Evolutionary conservation across 106 monocot species (phyloP).

Genomic region (Dendrobium catenatum): DNA sequence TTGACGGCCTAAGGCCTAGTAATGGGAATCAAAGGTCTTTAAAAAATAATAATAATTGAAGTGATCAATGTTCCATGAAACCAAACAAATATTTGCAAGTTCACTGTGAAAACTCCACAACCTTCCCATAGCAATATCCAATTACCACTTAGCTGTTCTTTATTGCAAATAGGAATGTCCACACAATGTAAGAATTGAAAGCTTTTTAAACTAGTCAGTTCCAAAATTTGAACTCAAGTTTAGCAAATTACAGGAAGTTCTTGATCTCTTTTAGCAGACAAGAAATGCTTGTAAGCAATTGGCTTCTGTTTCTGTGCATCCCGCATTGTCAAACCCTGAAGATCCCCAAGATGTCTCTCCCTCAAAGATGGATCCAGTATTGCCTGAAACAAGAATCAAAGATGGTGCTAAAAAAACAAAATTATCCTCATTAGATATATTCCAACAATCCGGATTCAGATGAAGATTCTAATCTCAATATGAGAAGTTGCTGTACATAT

Average conservation of each 20-base stretch:
- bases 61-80: too few relatives aligned
- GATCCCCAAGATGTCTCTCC: constrained; percentile 86
- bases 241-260: constrained; percentile 61
- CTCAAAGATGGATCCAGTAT: constrained; percentile 50
- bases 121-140: not conserved
- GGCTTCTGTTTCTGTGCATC: constrained; percentile 68
- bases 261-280: constrained; percentile 44
- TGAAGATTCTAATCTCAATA: too few relatives aligned
- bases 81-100: not conserved
- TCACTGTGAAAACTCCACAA: not conserved
- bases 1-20: not conserved
- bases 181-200: not conserved
- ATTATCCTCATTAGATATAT: not conserved
- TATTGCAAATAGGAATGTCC: not conserved
- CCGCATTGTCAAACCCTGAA: constrained; percentile 65
- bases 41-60: too few relatives aligned
- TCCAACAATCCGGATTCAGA: too few relatives aligned
- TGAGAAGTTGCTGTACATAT: too few relatives aligned
- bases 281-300: constrained; percentile 53
- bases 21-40: too few relatives aligned
- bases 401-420: not conserved
- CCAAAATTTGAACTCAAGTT: not conserved
- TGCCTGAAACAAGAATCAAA: constrained; percentile 36
- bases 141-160: not conserved
- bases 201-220: not conserved